Conservation (phyloP, 495 filamentous ascomycete genomes). For the Hypoxylon cercidicola region DNA sequence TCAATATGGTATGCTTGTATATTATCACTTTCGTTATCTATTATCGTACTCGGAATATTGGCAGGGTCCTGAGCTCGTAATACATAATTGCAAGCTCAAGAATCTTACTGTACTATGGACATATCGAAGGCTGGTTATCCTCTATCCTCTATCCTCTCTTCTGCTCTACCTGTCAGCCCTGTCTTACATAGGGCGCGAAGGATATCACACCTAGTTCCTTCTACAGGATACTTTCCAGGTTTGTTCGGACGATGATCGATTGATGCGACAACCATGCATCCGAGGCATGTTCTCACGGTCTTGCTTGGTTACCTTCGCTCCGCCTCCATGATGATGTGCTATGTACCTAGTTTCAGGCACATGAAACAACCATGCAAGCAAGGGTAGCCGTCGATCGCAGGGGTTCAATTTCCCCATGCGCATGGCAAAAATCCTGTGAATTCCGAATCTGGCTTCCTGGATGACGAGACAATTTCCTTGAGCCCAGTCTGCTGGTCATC, state of each 20-base stretch:
- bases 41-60: not conserved
- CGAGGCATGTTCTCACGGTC: not conserved
- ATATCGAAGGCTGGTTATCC: no score
- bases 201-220: not conserved
- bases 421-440: constrained; percentile 31
- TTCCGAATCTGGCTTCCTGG: constrained; percentile 24
- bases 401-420: constrained; percentile 34
- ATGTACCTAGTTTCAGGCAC: constrained; percentile 45
- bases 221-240: not conserved
- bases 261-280: constrained; percentile 22
- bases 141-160: no score
- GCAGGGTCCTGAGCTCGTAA: not conserved
- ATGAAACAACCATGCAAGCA: constrained; percentile 42
- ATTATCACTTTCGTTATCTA: not conserved
- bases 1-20: not conserved
- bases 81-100: not conserved
- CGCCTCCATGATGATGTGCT: constrained; percentile 30
- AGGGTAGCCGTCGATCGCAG: constrained; percentile 36
- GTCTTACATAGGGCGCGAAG: not conserved
- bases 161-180: no score
- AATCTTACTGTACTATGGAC: no score
- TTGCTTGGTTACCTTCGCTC: constrained; percentile 4
- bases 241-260: constrained; percentile 24
- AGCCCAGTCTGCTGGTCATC: constrained; percentile 13
- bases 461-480: constrained; percentile 10